These are phyloP conservation scores for Dissophora ornata DNA, from an alignment of 192 early-diverging fungal species.

Conservation along the genomic window DNA sequence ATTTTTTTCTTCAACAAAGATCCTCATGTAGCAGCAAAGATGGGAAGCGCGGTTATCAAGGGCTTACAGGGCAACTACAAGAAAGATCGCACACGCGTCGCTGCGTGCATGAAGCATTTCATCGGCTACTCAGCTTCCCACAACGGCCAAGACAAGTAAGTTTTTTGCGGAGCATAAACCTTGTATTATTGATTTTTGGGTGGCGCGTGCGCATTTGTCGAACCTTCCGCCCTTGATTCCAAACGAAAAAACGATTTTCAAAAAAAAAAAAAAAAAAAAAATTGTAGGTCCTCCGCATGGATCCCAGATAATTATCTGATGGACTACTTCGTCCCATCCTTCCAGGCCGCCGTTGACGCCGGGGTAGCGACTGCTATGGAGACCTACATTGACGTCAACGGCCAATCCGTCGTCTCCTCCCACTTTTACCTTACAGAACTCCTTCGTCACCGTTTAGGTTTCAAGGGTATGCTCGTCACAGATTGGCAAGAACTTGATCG, in stretches of 20 bases:
- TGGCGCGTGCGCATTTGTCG: too few relatives aligned
- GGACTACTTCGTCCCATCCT: constrained; percentile 72
- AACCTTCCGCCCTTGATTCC: neutral
- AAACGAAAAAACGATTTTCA: neutral
- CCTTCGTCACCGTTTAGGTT: constrained; percentile 64
- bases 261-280: too few relatives aligned
- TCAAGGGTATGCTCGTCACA: constrained; percentile 69
- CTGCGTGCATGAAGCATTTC: constrained; percentile 76
- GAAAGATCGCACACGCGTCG: constrained; percentile 67
- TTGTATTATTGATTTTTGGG: too few relatives aligned
- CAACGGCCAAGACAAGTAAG: constrained; percentile 55
- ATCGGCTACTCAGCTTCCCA: constrained; percentile 72
- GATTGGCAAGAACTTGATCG: constrained; percentile 71
- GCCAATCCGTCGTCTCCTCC: constrained; percentile 67
- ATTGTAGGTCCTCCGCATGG: constrained; percentile 58
- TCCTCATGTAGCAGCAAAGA: constrained; percentile 62
- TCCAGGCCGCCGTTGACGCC: constrained; percentile 68
- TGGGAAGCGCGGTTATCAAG: constrained; percentile 63
- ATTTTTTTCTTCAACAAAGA: constrained; percentile 36
- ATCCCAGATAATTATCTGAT: constrained; percentile 61
- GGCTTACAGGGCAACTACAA: constrained; percentile 79
- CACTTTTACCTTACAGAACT: constrained; percentile 63
- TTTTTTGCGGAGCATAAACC: too few relatives aligned
- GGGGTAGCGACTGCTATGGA: constrained; percentile 74
- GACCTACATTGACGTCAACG: constrained; percentile 70